Conservation (phyloP, 2,329 filamentous ascomycete species). For the Alternaria atra region DNA sequence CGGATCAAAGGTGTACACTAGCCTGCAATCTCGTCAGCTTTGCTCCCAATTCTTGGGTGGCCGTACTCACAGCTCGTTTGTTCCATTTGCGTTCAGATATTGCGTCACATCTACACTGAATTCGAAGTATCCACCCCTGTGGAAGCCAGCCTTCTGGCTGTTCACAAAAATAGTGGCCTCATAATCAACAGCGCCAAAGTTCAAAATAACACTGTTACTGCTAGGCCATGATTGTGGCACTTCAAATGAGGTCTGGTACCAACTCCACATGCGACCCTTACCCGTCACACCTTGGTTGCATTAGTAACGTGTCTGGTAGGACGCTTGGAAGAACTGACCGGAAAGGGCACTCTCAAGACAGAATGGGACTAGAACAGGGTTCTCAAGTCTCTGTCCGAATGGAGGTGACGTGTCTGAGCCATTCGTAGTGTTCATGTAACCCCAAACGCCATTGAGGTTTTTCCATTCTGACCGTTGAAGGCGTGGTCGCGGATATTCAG, state of each 20-base stretch:
- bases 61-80: constrained; percentile 63
- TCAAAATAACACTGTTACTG: constrained; percentile 58
- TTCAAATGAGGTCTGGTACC: constrained; percentile 62
- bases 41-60: not conserved
- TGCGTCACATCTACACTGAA: constrained; percentile 69
- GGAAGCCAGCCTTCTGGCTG: constrained; percentile 60
- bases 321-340: constrained; percentile 42
- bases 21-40: constrained; percentile 48
- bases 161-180: constrained; percentile 68
- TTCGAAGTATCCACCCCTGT: constrained; percentile 69
- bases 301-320: constrained; percentile 52
- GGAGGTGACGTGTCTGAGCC: constrained; percentile 56
- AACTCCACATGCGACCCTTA: constrained; percentile 52
- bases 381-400: constrained; percentile 53
- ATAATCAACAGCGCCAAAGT: constrained; percentile 69
- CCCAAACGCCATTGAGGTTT: constrained; percentile 68
- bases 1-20: constrained; percentile 73
- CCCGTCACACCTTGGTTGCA: constrained; percentile 52
- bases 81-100: constrained; percentile 51
- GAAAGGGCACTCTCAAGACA: constrained; percentile 65
- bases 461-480: constrained; percentile 64
- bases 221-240: constrained; percentile 59
- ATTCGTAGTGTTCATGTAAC: constrained; percentile 57
- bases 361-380: constrained; percentile 62
- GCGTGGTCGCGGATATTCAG: constrained; percentile 66